phyloP scores from a whole-genome alignment of 345 rosid species.

The Erysimum cheiranthoides region DNA sequence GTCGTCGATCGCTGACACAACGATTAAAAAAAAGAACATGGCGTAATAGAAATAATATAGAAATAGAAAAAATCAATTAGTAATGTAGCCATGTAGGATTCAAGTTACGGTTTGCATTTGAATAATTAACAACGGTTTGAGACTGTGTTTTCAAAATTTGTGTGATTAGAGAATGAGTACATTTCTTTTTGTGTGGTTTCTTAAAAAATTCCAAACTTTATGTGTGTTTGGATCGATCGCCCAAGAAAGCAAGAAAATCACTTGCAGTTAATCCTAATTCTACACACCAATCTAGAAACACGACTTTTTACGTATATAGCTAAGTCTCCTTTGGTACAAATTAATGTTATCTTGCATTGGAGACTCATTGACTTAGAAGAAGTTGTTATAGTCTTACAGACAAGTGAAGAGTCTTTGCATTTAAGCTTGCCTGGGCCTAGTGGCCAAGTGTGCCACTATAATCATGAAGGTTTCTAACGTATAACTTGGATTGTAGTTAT shows the following conservation, averaged over 20 bases:
- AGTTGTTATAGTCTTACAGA: neutral
- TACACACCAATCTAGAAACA: constrained; percentile 12
- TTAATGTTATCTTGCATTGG: neutral
- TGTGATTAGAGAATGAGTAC: neutral
- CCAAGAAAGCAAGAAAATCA: neutral
- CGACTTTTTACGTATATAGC: neutral
- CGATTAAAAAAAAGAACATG: too few species aligned
- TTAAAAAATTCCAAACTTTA: neutral
- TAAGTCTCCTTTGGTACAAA: constrained; percentile 1
- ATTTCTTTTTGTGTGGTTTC: neutral
- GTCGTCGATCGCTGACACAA: too few species aligned
- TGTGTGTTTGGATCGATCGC: neutral
- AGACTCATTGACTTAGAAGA: neutral
- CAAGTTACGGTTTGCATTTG: too few species aligned
- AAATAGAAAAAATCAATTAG: too few species aligned
- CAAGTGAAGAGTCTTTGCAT: constrained; percentile 2
- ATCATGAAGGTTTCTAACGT: neutral
- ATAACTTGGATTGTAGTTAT: neutral
- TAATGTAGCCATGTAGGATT: too few species aligned
- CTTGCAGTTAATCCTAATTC: neutral
- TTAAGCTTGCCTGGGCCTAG: neutral
- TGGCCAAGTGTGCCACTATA: neutral
- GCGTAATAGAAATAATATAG: too few species aligned
- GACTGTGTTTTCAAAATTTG: too few species aligned
- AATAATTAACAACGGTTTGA: too few species aligned